A percentile compares a stretch with the other conserved stretches of the same genome.
Conservation (phyloP, 306 rosid genomes). For the Arachis stenosperma region DNA sequence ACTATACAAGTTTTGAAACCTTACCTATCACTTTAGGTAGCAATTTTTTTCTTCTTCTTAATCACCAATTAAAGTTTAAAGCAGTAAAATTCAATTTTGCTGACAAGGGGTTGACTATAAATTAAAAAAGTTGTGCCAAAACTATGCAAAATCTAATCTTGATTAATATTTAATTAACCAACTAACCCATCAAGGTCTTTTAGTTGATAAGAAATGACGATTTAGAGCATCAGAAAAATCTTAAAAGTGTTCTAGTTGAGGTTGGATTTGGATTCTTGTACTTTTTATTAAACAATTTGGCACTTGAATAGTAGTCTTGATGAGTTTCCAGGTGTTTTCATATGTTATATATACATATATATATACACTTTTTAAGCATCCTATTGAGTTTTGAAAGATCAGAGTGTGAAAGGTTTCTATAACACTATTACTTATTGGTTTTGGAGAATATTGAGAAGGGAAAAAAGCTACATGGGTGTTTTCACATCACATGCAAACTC, state of each 20-base stretch:
- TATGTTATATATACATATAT: not conserved
- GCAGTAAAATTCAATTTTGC: not conserved
- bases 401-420: not conserved
- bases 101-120: conserved; percentile 23
- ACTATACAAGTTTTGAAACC: not conserved
- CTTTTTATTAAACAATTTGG: not conserved
- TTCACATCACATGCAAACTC: not conserved
- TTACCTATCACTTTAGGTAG: conserved; percentile 11
- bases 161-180: not conserved
- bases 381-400: conserved; percentile 1
- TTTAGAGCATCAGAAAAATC: conserved; percentile 7
- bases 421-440: not conserved
- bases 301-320: conserved; percentile 14
- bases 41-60: not conserved
- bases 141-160: conserved; percentile 1
- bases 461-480: not conserved
- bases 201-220: conserved; percentile 10
- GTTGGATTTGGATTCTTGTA: conserved; percentile 46
- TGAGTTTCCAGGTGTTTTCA: conserved; percentile 4
- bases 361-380: conserved; percentile 17
- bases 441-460: conserved; percentile 24
- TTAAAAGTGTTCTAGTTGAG: conserved; percentile 42
- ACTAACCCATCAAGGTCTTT: conserved; percentile 7
- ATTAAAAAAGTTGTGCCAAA: not conserved
- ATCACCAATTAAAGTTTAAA: conserved; percentile 24